Conservation (phyloP, 495 filamentous ascomycete genomes). For the Stereocaulon alpinum region DNA sequence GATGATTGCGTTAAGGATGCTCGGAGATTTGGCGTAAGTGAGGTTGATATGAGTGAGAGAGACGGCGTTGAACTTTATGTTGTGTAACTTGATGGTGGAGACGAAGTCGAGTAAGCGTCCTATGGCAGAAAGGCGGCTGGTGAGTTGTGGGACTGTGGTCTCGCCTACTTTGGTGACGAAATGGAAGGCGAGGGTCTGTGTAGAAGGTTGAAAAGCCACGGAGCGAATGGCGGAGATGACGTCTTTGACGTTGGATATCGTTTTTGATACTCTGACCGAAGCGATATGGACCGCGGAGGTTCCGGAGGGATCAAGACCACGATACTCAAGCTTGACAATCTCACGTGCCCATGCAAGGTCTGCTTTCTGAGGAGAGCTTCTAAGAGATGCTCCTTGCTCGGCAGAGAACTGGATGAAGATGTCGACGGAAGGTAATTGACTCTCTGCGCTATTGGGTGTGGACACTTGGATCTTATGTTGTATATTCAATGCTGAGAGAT, state of each 20-base stretch:
- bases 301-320: conserved; percentile 25
- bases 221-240: conserved; percentile 44
- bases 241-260: conserved; percentile 33
- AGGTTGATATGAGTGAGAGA: conserved; percentile 54
- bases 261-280: conserved; percentile 32
- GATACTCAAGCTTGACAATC: conserved; percentile 33
- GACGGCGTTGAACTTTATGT: conserved; percentile 42
- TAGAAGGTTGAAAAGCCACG: conserved; percentile 44
- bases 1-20: conserved; percentile 27
- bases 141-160: conserved; percentile 42
- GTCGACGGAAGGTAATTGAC: conserved; percentile 33
- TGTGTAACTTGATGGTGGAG: conserved; percentile 45
- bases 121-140: conserved; percentile 47
- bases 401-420: conserved; percentile 36
- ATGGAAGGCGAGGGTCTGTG: conserved; percentile 43
- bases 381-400: conserved; percentile 24
- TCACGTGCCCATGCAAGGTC: conserved; percentile 41
- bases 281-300: conserved; percentile 25
- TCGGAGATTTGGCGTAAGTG: conserved; percentile 37
- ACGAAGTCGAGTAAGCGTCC: conserved; percentile 56
- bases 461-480: conserved; percentile 23
- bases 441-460: conserved; percentile 21
- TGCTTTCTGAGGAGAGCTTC: conserved; percentile 15
- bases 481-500: conserved; percentile 21
- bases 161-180: conserved; percentile 48